A percentile compares a stretch with the other conserved stretches of the same genome.
Evolutionary conservation across 2,329 filamentous ascomycete species (phyloP).

Genomic region (Hypoxylon sp.): DNA sequence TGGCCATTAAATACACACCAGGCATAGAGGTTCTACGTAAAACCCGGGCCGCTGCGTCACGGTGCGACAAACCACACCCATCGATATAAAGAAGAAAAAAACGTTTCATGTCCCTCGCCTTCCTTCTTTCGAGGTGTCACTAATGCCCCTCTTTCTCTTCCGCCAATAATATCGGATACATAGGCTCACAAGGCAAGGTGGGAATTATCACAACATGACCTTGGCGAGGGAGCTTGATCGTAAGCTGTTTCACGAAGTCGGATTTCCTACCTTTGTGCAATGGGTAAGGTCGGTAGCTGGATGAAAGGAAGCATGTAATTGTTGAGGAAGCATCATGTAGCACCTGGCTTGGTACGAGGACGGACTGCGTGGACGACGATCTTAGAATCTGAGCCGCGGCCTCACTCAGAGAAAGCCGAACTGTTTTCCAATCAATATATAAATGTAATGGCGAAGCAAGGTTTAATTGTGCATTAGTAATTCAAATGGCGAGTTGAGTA

Average conservation of each 20-base stretch:
- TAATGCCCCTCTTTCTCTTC: slow-evolving; percentile 1
- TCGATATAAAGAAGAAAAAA: slow-evolving; percentile 7
- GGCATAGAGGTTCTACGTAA: slow-evolving; percentile 25
- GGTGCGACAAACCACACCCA: slow-evolving; percentile 25
- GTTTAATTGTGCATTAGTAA: slow-evolving; percentile 22
- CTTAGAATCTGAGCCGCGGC: slow-evolving; percentile 15
- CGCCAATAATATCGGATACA: slow-evolving; percentile 7
- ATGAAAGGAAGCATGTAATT: slow-evolving; percentile 14
- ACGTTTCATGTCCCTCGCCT: slow-evolving; percentile 9
- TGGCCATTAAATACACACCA: slow-evolving; percentile 2
- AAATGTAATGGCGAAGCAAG: not conserved
- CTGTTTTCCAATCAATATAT: slow-evolving; percentile 17
- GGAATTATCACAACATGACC: slow-evolving; percentile 27
- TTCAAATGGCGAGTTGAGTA: slow-evolving; percentile 21
- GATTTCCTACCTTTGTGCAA: slow-evolving; percentile 20
- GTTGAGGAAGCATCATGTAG: slow-evolving; percentile 27
- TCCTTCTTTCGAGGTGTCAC: slow-evolving; percentile 9
- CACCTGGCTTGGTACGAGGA: slow-evolving; percentile 34
- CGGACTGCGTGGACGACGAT: slow-evolving; percentile 17
- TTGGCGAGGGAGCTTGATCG: slow-evolving; percentile 30
- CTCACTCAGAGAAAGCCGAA: slow-evolving; percentile 16
- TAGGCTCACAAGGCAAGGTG: slow-evolving; percentile 11
- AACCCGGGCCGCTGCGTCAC: slow-evolving; percentile 32
- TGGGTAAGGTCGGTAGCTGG: slow-evolving; percentile 8
- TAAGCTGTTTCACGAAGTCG: slow-evolving; percentile 30